A percentile compares a stretch with the other conserved stretches of the same genome.
Evolutionary conservation across 2,329 filamentous ascomycete species (phyloP).

Genomic region (Sporothrix sp.): DNA sequence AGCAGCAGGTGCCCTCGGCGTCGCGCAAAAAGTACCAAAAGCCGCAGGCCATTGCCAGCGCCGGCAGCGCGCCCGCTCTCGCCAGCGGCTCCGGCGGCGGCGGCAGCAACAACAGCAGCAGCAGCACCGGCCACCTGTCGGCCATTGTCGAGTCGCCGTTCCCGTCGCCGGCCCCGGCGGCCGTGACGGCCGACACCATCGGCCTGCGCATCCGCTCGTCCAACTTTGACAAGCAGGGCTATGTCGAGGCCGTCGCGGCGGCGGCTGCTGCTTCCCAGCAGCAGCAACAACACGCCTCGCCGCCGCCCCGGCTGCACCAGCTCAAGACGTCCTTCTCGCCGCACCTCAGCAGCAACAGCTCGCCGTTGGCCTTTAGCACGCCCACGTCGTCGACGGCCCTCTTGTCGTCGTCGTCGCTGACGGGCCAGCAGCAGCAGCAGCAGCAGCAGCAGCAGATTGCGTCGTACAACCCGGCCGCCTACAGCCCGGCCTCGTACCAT

Average conservation of each 20-base stretch:
- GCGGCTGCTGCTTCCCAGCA: neutral
- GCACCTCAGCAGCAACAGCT: constrained; percentile 11
- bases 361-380: constrained; percentile 17
- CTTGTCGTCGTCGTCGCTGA: neutral
- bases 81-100: neutral
- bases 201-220: constrained; percentile 6
- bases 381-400: constrained; percentile 19
- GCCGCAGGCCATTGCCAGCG: neutral
- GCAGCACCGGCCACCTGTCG: constrained; percentile 2
- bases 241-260: neutral
- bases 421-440: neutral
- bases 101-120: neutral
- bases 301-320: constrained; percentile 16
- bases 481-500: too few species aligned
- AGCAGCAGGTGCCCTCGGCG: neutral
- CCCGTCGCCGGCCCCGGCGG: constrained; percentile 5
- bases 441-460: neutral
- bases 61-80: neutral
- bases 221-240: constrained; percentile 2
- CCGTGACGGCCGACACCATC: neutral
- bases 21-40: neutral
- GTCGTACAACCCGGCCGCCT: constrained; percentile 19
- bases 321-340: constrained; percentile 20
- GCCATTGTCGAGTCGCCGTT: constrained; percentile 21
- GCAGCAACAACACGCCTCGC: neutral